phyloP scores from a whole-genome alignment of 2,329 filamentous ascomycete species.

The Trichoderma breve region DNA sequence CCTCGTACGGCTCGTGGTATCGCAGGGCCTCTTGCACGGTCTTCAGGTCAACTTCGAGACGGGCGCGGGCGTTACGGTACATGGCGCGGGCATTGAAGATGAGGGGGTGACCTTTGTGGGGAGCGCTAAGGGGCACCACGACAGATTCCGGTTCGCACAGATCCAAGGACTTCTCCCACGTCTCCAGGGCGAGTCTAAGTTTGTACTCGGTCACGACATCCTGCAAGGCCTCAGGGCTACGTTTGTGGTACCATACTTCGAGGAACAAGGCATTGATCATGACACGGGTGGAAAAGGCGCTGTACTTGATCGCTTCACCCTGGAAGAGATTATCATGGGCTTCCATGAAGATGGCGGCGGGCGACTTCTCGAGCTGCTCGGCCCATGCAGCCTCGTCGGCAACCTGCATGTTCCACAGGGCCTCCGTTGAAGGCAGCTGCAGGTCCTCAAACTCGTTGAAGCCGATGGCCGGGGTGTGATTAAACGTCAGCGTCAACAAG shows the following conservation, averaged over 20 bases:
- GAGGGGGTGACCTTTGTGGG: conserved; percentile 91
- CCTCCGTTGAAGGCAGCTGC: conserved; percentile 88
- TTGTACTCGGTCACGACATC: conserved; percentile 99
- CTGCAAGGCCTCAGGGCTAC: conserved; percentile 93
- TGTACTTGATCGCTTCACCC: conserved; percentile 86
- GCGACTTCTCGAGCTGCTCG: conserved; percentile 69
- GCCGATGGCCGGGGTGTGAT: conserved; percentile 95
- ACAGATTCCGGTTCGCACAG: conserved; percentile 89
- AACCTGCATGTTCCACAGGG: conserved; percentile 84
- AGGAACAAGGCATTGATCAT: conserved; percentile 99
- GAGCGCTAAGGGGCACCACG: conserved; percentile 84
- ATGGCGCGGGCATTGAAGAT: conserved; percentile 98
- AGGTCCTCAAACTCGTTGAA: conserved; percentile 97
- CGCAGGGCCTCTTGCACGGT: conserved; percentile 92
- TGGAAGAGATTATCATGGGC: conserved; percentile 96
- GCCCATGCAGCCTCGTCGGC: conserved; percentile 80
- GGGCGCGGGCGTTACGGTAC: conserved; percentile 88
- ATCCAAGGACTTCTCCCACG: conserved; percentile 97
- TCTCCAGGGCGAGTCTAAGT: conserved; percentile 89
- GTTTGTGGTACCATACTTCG: conserved; percentile 98
- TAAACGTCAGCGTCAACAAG: conserved; percentile 90
- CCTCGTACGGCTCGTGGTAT: conserved; percentile 96
- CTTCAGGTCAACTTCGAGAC: conserved; percentile 93
- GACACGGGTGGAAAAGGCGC: conserved; percentile 92
- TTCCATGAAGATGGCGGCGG: conserved; percentile 82